Base-by-base conservation (phyloP, 2,329 filamentous ascomycete species). In the Conoideocrella luteorostrata region DNA sequence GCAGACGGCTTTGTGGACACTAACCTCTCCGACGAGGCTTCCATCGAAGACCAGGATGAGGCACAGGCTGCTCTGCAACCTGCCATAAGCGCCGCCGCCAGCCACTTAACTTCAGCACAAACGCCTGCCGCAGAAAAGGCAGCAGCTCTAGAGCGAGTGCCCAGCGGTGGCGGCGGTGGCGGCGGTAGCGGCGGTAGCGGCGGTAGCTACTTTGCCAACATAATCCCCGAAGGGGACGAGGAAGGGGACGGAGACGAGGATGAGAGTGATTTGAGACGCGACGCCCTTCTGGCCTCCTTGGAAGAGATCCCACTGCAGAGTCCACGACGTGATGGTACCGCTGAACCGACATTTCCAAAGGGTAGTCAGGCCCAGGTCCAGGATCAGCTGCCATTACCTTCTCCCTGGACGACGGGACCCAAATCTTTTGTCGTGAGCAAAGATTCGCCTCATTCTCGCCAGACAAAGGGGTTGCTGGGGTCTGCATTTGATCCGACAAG, bases 61-160 rank as follows among this genome's bases (percentile, higher is more conserved):
- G 78, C 74, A 4, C 75, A 78, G 50, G 77, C 76, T 7, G 69
- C 81, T 36, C 68, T 83, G 39, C 77, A 78, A 55, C 75, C 77
- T 3, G 69, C 77, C 20, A 71, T 83, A 49, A 81, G 77, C 56
- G 68, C 69, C 6, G 66, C 67, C 18, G 78, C 77, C 7, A 76
- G 74, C 4, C 72, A 76, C 37, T 63, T 81, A 30, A 75, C 75
- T 11, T 72, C 74, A 4, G 63, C 70, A 5, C 70, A 65, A 43
- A 81, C 76, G 0, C 74, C 77, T 5, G 76, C 75, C 4, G 67
- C 70, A 22, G 78, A 82, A 56, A 81, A 77, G 59, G 72, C 69
- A 13, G 72, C 73, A 6, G 77, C 73, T 1, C 65, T 81, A 66
- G 70, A 75, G 22, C 62, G 64, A 41, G 42, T 61, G 10, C 56